phyloP scores from a whole-genome alignment of 2,329 filamentous ascomycete species.

The Pseudogymnoascus sp. region DNA sequence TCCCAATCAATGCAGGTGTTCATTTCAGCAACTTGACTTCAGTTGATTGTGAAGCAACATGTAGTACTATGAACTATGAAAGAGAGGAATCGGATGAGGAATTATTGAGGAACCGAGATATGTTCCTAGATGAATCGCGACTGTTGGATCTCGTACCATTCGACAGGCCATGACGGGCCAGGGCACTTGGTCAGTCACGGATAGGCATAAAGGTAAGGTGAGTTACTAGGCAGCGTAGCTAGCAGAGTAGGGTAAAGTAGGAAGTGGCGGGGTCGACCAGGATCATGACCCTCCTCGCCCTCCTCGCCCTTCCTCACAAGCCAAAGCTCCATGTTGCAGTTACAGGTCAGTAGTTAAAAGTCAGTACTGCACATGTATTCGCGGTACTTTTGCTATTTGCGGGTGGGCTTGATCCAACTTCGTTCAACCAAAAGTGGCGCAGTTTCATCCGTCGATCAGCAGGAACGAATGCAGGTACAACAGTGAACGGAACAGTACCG shows the following conservation, averaged over 20 bases:
- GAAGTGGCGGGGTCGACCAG: background rate
- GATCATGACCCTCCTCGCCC: background rate
- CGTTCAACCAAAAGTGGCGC: background rate
- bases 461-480: background rate
- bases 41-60: background rate
- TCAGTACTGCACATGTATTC: conserved; percentile 1
- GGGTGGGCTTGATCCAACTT: background rate
- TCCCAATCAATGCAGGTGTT: background rate
- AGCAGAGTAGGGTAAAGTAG: background rate
- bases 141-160: background rate
- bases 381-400: background rate
- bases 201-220: background rate
- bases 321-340: background rate
- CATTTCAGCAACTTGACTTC: background rate
- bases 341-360: background rate
- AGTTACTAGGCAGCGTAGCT: background rate
- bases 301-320: background rate
- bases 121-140: conserved; percentile 4
- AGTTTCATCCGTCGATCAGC: background rate
- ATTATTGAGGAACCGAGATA: background rate
- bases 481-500: background rate
- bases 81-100: background rate
- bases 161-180: background rate
- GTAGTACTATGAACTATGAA: background rate
- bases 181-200: background rate